Evolutionary conservation across 805 yeast species (phyloP), one percentile per base, ranked within the genome.

Genomic region (Wickerhamiella australiensis): DNA sequence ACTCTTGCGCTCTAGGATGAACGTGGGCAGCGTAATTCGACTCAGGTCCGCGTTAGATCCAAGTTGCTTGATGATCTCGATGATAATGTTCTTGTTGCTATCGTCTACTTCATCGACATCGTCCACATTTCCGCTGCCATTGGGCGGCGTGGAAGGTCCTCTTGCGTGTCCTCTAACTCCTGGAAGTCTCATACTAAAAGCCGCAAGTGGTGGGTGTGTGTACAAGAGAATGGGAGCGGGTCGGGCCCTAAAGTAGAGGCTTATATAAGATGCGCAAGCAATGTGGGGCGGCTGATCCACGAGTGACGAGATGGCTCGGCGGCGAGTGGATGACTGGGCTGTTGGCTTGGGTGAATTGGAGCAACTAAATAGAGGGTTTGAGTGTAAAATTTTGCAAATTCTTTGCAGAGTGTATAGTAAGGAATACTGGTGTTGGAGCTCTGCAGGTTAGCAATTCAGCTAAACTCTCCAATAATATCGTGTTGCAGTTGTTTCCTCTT

Each of bases 81-180:
- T 71, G 50, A 90, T 69, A 46, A 90, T 87, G 47, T 80, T 82
- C 65, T 88, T 95, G 22, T 88, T 88, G 52, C 88, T 87, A 49
- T 78, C 87, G 61, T 87, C 96, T 37, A 88, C 79, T 62, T 88
- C 97, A 65, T 92, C 97, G 45, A 86, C 75, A 63, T 87, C 96
- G 46, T 59, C 62, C 9, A 59, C 57, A 38, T 58, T 51, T 13
- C 8, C 35, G 21, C 17, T 22, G 25, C 45, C 45, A 27, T 42
- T 26, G 21, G 36, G 33, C 7, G 45, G 36, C 15, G 35, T 15
- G 11, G 25, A 17, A 2, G 35, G 25, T 8, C 25, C 5, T n/a
- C 25, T 31, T 2, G 36, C 25, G 36, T 17, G 21, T 5, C 33
- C 36, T 27, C 33, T 26, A 20, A 18, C 23, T 17, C 31, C 36